Conservation (phyloP, 306 rosid genomes). For the Carpinus fangiana region DNA sequence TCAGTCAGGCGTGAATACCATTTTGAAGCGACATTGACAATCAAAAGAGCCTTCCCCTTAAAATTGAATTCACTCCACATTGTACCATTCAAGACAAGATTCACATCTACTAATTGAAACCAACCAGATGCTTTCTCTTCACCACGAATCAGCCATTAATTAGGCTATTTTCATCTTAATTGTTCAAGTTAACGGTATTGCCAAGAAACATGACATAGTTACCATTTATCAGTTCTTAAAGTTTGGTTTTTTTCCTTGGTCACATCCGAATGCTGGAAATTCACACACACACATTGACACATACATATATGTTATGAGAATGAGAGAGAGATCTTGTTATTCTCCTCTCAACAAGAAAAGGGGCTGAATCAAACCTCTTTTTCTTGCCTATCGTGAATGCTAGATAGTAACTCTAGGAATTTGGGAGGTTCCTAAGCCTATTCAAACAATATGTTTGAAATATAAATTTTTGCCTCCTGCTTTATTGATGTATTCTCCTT, state of each 20-base stretch:
- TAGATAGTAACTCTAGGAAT: no score
- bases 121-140: not conserved
- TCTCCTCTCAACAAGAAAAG: no score
- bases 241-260: not conserved
- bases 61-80: not conserved
- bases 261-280: not conserved
- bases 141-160: not conserved
- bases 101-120: not conserved
- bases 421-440: no score
- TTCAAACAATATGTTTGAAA: no score
- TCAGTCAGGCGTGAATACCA: conserved; percentile 54
- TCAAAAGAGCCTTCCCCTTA: conserved; percentile 86
- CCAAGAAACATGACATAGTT: not conserved
- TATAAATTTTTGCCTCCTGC: no score
- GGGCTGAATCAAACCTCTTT: no score
- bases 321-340: no score
- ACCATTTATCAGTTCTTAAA: not conserved
- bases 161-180: not conserved
- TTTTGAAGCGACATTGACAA: conserved; percentile 95
- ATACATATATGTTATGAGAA: not conserved
- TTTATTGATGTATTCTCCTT: no score
- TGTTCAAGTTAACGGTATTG: not conserved
- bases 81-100: not conserved
- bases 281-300: not conserved
- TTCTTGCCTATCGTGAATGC: no score